Evolutionary conservation across 331 rosid genomes (phyloP), one percentile per base, ranked within the genome.

Genomic region (Rhamnella rubrinervis): DNA sequence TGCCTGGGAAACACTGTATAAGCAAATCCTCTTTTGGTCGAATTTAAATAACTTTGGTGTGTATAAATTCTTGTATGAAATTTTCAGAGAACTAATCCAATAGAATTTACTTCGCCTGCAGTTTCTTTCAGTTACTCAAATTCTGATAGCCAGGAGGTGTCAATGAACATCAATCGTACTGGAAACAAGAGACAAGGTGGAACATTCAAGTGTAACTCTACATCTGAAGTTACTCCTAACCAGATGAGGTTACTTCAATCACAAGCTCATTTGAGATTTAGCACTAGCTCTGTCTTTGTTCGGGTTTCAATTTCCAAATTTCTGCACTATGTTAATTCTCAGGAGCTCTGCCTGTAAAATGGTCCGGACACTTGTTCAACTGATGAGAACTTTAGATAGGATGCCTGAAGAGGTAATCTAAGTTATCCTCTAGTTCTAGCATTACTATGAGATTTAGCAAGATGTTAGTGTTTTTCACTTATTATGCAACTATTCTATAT

Each of bases 331-430:
- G 28, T 67, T 67, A 68, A 75, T 73, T 37, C 75, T 50, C 77
- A 93, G 97, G 92, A 93, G 97, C 76, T 91, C 98, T 83, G 98
- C 97, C 31, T 93, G 98, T 80, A 91, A 93, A 79, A 93, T 93
- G 98, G 91, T 93, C 37, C 92, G 96, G 66, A 93, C 98, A 25
- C 82, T 93, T 28, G 97, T 93, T 82, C 98, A 93, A 82, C 78
- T 87, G 73, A 88, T 91, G 98, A 91, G 98, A 86, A 93, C 98
- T 85, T 85, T 93, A 77, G 98, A 93, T 81, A 88, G 69, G 80
- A 93, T 90, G 97, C 98, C 98, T 21, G 97, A 90, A 67, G 98
- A 90, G 86, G 97, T 93, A 82, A 64, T 50, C 49, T 65, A 55
- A 62, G 59, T 53, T 53, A 51, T 64, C 25, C 17, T 55, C 62